Conservation (phyloP, 768 basidiomycete species). For the Ephemerocybe angulata region DNA sequence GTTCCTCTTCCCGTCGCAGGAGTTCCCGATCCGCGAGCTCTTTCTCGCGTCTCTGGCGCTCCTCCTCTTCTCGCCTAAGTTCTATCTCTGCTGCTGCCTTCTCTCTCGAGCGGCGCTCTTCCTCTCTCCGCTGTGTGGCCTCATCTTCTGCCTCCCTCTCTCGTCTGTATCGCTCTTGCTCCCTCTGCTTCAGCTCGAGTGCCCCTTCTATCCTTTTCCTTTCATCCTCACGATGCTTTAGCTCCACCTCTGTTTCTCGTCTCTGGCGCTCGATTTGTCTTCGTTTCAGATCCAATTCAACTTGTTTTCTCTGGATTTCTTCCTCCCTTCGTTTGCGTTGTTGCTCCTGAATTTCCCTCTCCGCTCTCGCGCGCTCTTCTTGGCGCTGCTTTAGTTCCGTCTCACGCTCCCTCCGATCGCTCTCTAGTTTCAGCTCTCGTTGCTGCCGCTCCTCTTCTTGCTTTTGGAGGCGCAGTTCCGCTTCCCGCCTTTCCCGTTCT, state of each 20-base stretch:
- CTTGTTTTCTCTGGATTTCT: not conserved
- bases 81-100: slow-evolving; percentile 26
- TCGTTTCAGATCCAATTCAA: not conserved
- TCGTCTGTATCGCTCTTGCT: slow-evolving; percentile 26
- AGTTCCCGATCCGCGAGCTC: slow-evolving; percentile 19
- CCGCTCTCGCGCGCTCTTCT: not conserved
- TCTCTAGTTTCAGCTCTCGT: slow-evolving; percentile 27
- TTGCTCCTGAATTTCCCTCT: not conserved
- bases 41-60: slow-evolving; percentile 26
- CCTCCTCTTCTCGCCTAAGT: slow-evolving; percentile 24
- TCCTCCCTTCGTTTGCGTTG: not conserved
- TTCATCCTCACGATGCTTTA: not conserved
- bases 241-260: not conserved
- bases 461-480: too few species aligned
- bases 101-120: not conserved
- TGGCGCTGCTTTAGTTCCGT: slow-evolving; percentile 25
- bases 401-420: slow-evolving; percentile 30
- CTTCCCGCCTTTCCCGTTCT: too few species aligned
- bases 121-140: slow-evolving; percentile 18
- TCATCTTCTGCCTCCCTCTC: slow-evolving; percentile 31
- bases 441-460: slow-evolving; percentile 35
- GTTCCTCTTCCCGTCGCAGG: slow-evolving; percentile 11
- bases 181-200: slow-evolving; percentile 21
- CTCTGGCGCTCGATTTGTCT: not conserved
- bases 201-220: too few species aligned